These are phyloP conservation scores for Botryococcus braunii DNA, from an alignment of 163 green algal genomes.

Conservation along the genomic window DNA sequence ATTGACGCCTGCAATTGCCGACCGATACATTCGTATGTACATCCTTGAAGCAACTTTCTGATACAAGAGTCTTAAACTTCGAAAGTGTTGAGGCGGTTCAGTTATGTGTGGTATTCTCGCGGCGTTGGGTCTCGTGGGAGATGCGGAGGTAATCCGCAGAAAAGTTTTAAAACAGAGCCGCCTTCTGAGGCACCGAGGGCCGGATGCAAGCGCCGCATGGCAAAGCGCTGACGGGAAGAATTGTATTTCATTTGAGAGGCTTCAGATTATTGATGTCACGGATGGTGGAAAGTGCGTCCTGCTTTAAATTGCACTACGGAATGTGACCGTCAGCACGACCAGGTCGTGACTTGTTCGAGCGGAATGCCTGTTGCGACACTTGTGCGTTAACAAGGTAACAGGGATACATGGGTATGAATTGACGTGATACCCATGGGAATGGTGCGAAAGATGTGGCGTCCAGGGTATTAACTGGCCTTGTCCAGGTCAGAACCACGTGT, in stretches of 20 bases:
- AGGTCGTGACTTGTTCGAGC: neutral
- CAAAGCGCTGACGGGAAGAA: slow-evolving; percentile 49
- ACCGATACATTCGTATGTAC: too few species aligned
- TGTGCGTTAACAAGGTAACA: too few species aligned
- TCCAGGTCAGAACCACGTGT: too few species aligned
- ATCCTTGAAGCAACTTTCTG: too few species aligned
- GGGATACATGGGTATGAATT: too few species aligned
- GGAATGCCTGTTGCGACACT: neutral
- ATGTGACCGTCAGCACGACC: neutral
- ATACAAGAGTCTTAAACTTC: too few species aligned
- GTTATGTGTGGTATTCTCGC: slow-evolving; percentile 85
- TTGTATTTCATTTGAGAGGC: slow-evolving; percentile 90
- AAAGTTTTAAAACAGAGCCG: slow-evolving; percentile 50
- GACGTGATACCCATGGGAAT: too few species aligned
- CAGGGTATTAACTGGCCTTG: too few species aligned
- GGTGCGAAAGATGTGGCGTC: too few species aligned
- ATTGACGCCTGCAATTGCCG: too few species aligned
- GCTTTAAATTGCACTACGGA: neutral
- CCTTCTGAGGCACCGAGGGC: slow-evolving; percentile 66
- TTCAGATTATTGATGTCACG: slow-evolving; percentile 93
- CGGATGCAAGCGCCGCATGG: slow-evolving; percentile 48
- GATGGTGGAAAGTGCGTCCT: slow-evolving; percentile 49
- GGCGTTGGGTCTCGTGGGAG: slow-evolving; percentile 39
- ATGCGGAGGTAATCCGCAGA: slow-evolving; percentile 38
- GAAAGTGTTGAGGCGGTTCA: too few species aligned